Conservation (phyloP, 257 asterid species). For the Henckelia pumila region DNA sequence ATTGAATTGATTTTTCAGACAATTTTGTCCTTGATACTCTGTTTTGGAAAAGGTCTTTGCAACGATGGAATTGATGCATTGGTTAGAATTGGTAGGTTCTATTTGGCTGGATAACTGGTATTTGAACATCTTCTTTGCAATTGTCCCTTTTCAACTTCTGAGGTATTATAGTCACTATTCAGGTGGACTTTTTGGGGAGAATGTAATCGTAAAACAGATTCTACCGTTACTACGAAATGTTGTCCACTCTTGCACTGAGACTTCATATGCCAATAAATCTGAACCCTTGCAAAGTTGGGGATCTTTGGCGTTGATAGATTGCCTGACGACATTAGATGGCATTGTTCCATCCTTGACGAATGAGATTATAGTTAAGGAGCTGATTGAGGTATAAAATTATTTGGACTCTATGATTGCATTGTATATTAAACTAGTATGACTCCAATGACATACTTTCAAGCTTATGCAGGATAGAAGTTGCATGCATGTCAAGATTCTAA, state of each 20-base stretch:
- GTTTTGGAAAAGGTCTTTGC: constrained; percentile 93
- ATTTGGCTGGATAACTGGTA: constrained; percentile 21
- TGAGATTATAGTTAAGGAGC: constrained; percentile 68
- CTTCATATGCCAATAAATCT: constrained; percentile 51
- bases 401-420: constrained; percentile 14
- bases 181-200: constrained; percentile 89
- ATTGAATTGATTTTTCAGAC: constrained; percentile 52
- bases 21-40: constrained; percentile 76
- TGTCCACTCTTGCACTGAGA: constrained; percentile 56
- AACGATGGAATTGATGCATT: constrained; percentile 81
- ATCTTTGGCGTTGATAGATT: constrained; percentile 62
- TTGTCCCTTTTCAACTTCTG: constrained; percentile 21
- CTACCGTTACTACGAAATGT: constrained; percentile 64
- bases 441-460: constrained; percentile 17
- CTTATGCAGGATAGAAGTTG: constrained; percentile 64
- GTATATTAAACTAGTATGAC: constrained; percentile 18
- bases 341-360: constrained; percentile 60
- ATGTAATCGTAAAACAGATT: constrained; percentile 67
- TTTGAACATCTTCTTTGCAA: constrained; percentile 8
- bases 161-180: constrained; percentile 34
- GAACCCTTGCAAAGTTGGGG: constrained; percentile 91
- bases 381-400: constrained; percentile 61
- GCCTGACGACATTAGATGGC: constrained; percentile 71
- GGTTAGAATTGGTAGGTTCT: constrained; percentile 77
- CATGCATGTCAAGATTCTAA: constrained; percentile 63